phyloP scores from a whole-genome alignment of 129 eudicot species.

The Flaveria bidentis region DNA sequence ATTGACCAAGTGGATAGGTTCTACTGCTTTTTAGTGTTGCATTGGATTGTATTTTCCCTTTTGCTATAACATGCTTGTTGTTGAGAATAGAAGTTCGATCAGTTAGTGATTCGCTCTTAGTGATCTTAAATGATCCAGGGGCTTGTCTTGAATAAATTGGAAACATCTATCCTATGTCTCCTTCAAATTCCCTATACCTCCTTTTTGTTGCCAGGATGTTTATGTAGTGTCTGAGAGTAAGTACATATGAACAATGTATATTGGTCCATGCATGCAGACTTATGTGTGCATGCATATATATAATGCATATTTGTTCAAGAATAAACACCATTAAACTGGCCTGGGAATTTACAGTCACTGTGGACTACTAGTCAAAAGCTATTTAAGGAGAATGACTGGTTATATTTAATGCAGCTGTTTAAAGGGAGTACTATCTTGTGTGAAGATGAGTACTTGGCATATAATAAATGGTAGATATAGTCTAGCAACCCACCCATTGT shows the following conservation, averaged over 20 bases:
- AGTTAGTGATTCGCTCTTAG: neutral
- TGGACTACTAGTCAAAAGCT: neutral
- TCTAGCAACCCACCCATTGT: no score
- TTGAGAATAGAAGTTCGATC: neutral
- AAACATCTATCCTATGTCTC: neutral
- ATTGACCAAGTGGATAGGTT: slow-evolving; percentile 38
- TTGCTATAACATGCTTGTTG: neutral
- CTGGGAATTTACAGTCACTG: neutral
- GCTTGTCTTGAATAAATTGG: slow-evolving; percentile 8
- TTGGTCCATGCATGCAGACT: no score
- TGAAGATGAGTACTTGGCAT: neutral
- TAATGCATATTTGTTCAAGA: neutral
- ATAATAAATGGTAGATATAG: neutral
- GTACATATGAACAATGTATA: neutral
- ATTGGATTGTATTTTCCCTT: slow-evolving; percentile 1
- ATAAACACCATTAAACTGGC: neutral
- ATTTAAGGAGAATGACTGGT: neutral
- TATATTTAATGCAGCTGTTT: neutral
- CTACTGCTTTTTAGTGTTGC: slow-evolving; percentile 24
- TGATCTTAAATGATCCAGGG: slow-evolving; percentile 15
- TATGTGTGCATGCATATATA: neutral
- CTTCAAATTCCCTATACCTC: neutral
- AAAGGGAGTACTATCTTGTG: neutral
- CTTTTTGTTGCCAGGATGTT: neutral
- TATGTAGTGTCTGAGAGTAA: neutral